phyloP scores from a whole-genome alignment of 2,329 filamentous ascomycete genomes.

The Pseudopyricularia javanii region DNA sequence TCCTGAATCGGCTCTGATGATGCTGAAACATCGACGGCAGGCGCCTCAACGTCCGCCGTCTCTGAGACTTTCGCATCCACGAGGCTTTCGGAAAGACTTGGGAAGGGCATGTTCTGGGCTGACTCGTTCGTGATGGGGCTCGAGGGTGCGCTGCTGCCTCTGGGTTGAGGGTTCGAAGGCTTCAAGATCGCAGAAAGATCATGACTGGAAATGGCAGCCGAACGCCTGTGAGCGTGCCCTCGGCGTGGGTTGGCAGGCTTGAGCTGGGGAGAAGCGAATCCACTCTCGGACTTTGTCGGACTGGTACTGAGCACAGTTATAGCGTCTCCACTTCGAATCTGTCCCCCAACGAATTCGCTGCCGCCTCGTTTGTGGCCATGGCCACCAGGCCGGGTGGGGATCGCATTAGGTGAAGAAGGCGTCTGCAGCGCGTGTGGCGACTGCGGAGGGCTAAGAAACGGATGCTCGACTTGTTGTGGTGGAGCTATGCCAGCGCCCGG shows the following conservation, averaged over 20 bases:
- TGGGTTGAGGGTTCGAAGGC: constrained; percentile 37
- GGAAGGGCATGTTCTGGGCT: constrained; percentile 11
- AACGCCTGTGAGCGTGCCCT: constrained; percentile 71
- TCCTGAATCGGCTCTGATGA: background rate
- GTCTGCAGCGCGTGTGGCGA: constrained; percentile 25
- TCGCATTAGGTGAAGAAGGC: constrained; percentile 25
- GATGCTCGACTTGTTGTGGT: constrained; percentile 17
- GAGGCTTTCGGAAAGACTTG: constrained; percentile 4
- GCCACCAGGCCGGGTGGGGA: constrained; percentile 42
- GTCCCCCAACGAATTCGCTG: constrained; percentile 79
- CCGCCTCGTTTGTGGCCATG: constrained; percentile 70
- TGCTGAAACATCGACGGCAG: background rate
- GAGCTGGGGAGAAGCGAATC: constrained; percentile 43
- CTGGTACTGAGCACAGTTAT: constrained; percentile 55
- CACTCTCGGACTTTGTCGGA: constrained; percentile 51
- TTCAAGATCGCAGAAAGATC: constrained; percentile 63
- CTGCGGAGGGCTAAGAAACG: constrained; percentile 40
- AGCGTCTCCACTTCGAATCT: constrained; percentile 42
- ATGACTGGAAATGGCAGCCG: constrained; percentile 70
- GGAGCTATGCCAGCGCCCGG: constrained; percentile 13
- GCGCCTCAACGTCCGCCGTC: background rate
- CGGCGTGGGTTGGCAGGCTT: constrained; percentile 41
- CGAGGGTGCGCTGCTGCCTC: constrained; percentile 51
- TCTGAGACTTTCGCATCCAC: background rate
- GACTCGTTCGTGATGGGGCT: constrained; percentile 40